Evolutionary conservation across 2,329 filamentous ascomycete species (phyloP).

Genomic region (Neofusicoccum cordaticola): DNA sequence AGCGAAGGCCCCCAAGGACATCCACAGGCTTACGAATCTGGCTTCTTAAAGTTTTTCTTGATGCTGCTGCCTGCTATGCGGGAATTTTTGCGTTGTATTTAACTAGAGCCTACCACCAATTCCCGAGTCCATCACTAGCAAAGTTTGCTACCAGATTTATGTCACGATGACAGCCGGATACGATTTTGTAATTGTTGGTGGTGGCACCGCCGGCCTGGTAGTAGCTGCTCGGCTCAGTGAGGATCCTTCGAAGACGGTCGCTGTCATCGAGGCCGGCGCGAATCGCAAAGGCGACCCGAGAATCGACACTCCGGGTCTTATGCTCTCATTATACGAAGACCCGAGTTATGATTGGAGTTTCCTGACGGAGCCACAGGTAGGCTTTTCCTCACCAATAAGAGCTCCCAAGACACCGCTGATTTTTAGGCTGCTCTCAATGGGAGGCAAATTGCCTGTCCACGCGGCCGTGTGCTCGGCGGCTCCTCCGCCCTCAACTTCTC

Average conservation of each 20-base stretch:
- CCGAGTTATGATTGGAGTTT: slow-evolving; percentile 32
- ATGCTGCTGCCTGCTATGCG: too few species aligned
- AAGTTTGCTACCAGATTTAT: too few species aligned
- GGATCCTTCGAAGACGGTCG: slow-evolving; percentile 22
- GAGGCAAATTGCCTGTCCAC: slow-evolving; percentile 25
- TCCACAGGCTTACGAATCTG: too few species aligned
- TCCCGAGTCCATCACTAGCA: too few species aligned
- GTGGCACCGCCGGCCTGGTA: slow-evolving; percentile 20
- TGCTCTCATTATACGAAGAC: slow-evolving; percentile 24
- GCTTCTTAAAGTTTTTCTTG: too few species aligned
- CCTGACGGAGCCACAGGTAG: slow-evolving; percentile 30
- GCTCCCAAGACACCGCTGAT: not conserved
- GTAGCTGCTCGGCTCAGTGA: slow-evolving; percentile 26
- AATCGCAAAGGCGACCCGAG: slow-evolving; percentile 27
- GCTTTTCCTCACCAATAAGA: not conserved
- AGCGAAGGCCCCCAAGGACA: too few species aligned
- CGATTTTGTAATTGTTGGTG: slow-evolving; percentile 18
- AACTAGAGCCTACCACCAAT: too few species aligned
- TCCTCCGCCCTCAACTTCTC: slow-evolving; percentile 31
- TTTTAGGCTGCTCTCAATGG: slow-evolving; percentile 27
- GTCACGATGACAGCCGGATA: not conserved
- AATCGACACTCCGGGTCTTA: slow-evolving; percentile 28
- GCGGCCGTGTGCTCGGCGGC: slow-evolving; percentile 37
- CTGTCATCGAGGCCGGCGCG: slow-evolving; percentile 21
- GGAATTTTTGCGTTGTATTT: too few species aligned